Evolutionary conservation across 1,284 basidiomycete genomes (phyloP).

Genomic region (Ustanciosporium gigantosporum): DNA sequence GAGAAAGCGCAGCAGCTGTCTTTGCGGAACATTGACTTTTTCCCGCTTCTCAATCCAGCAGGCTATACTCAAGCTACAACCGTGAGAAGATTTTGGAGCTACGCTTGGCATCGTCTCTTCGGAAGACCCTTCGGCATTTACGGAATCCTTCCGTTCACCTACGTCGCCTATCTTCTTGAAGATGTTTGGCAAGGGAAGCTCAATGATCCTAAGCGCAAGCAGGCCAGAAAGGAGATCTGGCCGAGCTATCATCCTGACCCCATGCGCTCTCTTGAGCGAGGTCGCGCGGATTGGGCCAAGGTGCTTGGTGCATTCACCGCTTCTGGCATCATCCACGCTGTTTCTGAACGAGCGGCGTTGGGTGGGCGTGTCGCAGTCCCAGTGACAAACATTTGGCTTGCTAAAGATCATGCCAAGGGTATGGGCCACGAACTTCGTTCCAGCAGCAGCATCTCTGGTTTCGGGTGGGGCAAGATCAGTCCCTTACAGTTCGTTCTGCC

Average conservation of each 20-base stretch:
- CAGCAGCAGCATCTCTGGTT: neutral
- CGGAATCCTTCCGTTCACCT: slow-evolving; percentile 35
- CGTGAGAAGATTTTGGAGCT: no score
- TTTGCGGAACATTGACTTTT: slow-evolving; percentile 45
- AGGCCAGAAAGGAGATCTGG: slow-evolving; percentile 23
- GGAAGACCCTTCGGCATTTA: no score
- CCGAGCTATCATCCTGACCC: slow-evolving; percentile 36
- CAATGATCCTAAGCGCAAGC: slow-evolving; percentile 19
- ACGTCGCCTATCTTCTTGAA: slow-evolving; percentile 22
- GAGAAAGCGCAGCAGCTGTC: slow-evolving; percentile 15
- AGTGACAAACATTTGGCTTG: slow-evolving; percentile 33
- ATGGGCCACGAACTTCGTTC: slow-evolving; percentile 28
- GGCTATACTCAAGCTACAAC: slow-evolving; percentile 25
- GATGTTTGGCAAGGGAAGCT: slow-evolving; percentile 22
- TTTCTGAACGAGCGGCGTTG: slow-evolving; percentile 34
- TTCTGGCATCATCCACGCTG: slow-evolving; percentile 38
- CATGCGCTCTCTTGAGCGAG: slow-evolving; percentile 25
- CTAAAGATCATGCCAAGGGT: slow-evolving; percentile 16
- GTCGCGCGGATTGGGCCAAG: slow-evolving; percentile 46
- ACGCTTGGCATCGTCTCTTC: no score
- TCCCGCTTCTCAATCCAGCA: slow-evolving; percentile 40
- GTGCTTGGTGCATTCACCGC: slow-evolving; percentile 42
- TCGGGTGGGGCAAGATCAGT: slow-evolving; percentile 6
- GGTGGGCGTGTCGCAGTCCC: slow-evolving; percentile 38
- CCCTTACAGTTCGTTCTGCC: slow-evolving; percentile 34